Evolutionary conservation across 2,329 filamentous ascomycete genomes (phyloP).

Genomic region (Coleophoma crateriformis): DNA sequence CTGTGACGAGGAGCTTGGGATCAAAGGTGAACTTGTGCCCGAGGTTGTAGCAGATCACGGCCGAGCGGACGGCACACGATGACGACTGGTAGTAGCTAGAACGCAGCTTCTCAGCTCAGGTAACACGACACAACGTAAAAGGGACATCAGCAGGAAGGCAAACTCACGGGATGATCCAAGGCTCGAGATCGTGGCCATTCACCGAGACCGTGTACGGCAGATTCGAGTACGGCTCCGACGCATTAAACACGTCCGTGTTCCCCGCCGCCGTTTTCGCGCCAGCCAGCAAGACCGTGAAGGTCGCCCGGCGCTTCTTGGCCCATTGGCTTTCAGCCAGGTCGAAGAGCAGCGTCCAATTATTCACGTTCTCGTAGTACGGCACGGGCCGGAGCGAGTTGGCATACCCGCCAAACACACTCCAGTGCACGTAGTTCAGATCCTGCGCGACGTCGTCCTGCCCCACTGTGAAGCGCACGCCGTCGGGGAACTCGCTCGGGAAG

Average conservation of each 20-base stretch:
- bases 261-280: constrained; percentile 57
- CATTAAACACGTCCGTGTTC: constrained; percentile 54
- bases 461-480: constrained; percentile 51
- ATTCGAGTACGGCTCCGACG: constrained; percentile 45
- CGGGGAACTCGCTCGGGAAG: constrained; percentile 52
- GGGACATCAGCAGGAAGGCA: background rate
- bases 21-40: constrained; percentile 55
- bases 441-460: constrained; percentile 41
- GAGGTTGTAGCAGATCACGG: constrained; percentile 56
- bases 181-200: constrained; percentile 38
- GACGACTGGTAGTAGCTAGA: constrained; percentile 45
- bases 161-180: constrained; percentile 51
- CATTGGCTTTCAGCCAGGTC: constrained; percentile 38
- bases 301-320: constrained; percentile 38
- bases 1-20: constrained; percentile 38
- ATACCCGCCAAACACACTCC: constrained; percentile 55
- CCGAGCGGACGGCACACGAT: constrained; percentile 56
- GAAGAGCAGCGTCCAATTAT: constrained; percentile 56
- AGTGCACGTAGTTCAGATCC: constrained; percentile 61
- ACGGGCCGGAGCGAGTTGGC: constrained; percentile 40
- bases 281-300: constrained; percentile 57
- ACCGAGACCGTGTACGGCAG: constrained; percentile 44
- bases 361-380: constrained; percentile 40
- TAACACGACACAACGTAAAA: background rate
- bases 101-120: constrained; percentile 5